Percentiles rank a stretch among this genome's conserved stretches.
These are phyloP conservation scores for Nakazawaea sp. DNA, from an alignment of 805 yeast species.

Conservation along the genomic window DNA sequence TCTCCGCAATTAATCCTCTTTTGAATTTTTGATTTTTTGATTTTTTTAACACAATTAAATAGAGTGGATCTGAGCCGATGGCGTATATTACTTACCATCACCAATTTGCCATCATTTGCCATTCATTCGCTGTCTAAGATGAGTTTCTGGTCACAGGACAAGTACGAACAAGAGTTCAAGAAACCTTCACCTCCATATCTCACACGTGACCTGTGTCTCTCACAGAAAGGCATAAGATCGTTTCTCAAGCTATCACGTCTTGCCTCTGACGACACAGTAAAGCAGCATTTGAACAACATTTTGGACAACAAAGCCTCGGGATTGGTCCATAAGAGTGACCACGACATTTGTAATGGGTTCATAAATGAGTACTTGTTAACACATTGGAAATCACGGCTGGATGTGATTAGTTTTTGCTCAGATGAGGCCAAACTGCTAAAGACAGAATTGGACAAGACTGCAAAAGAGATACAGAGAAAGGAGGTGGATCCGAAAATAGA, in stretches of 20 bases:
- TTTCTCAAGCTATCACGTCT: conserved; percentile 30
- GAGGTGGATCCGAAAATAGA: conserved; percentile 31
- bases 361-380: conserved; percentile 31
- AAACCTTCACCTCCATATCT: conserved; percentile 22
- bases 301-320: conserved; percentile 21
- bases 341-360: conserved; percentile 26
- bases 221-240: conserved; percentile 26
- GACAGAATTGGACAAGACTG: conserved; percentile 19
- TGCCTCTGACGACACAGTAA: conserved; percentile 38
- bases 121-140: no score
- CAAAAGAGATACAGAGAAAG: conserved; percentile 10
- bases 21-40: not conserved
- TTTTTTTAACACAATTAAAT: no score
- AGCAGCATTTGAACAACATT: conserved; percentile 33
- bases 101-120: no score
- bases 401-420: conserved; percentile 35
- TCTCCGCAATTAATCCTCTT: not conserved
- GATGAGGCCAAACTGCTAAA: conserved; percentile 23
- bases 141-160: conserved; percentile 17
- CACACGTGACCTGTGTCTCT: conserved; percentile 23
- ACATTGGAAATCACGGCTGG: conserved; percentile 37
- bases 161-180: conserved; percentile 5
- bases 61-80: no score
- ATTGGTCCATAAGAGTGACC: conserved; percentile 4
- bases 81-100: no score